phyloP scores from a whole-genome alignment of 192 early-diverging fungal genomes.

The Backusella westeae region DNA sequence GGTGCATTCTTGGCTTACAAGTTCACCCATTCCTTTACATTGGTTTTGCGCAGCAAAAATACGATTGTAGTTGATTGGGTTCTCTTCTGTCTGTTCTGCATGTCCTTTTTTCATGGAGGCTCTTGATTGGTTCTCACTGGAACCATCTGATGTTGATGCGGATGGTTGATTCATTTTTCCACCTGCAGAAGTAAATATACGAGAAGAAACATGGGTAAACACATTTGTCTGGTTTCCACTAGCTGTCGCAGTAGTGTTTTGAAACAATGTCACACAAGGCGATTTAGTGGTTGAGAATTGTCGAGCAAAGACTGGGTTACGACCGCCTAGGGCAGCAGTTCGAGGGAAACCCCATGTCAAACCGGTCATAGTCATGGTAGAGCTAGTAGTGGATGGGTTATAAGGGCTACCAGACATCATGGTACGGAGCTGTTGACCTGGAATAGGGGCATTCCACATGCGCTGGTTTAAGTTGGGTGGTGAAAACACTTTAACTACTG shows the following conservation, averaged over 20 bases:
- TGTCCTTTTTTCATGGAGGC: neutral
- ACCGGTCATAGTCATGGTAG: neutral
- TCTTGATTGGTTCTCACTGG: neutral
- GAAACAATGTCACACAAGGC: slow-evolving; percentile 3
- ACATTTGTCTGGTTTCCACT: slow-evolving; percentile 5
- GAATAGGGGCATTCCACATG: neutral
- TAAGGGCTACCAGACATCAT: slow-evolving; percentile 7
- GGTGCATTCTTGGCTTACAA: neutral
- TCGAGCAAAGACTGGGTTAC: neutral
- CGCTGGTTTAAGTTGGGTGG: neutral
- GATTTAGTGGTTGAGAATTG: slow-evolving; percentile 17
- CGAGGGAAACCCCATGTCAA: slow-evolving; percentile 22
- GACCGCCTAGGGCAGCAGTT: neutral
- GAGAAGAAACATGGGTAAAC: slow-evolving; percentile 18
- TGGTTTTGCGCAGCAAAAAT: slow-evolving; percentile 8
- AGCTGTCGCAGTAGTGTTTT: neutral
- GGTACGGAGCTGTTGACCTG: slow-evolving; percentile 1
- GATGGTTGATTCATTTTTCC: neutral
- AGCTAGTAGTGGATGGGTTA: neutral
- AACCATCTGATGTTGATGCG: neutral
- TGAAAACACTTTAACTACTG: slow-evolving; percentile 11
- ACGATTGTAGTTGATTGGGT: slow-evolving; percentile 4
- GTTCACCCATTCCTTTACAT: slow-evolving; percentile 8
- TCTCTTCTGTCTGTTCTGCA: neutral
- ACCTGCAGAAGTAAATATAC: slow-evolving; percentile 24